These are phyloP conservation scores for Blastocystis sp. DNA, from an alignment of 352 stramenopile species.

Conservation along the genomic window DNA sequence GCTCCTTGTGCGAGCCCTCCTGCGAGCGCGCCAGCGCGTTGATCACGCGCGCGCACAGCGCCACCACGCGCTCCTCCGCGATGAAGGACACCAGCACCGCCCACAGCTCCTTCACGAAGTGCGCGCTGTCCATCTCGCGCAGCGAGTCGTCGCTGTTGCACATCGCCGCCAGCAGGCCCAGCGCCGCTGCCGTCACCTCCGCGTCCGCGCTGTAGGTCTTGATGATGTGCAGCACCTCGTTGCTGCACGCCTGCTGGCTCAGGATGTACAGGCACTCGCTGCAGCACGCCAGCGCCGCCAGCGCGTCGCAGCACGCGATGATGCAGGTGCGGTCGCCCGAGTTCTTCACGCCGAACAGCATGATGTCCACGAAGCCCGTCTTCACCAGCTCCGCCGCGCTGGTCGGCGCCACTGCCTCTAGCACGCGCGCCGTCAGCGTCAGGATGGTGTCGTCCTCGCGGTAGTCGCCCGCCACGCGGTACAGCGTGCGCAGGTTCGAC, in stretches of 20 bases:
- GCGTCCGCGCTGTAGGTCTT: conserved; percentile 16
- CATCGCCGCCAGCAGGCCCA: conserved; percentile 38
- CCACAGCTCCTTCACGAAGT: conserved; percentile 65
- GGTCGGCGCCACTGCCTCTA: conserved; percentile 4
- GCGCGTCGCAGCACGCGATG: conserved; percentile 56
- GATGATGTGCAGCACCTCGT: conserved; percentile 34
- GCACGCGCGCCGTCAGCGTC: conserved; percentile 25
- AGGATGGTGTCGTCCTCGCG: conserved; percentile 35
- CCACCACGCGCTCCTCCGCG: conserved; percentile 26
- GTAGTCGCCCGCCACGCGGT: conserved; percentile 43
- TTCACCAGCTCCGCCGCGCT: conserved; percentile 53
- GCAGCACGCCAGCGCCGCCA: conserved; percentile 27
- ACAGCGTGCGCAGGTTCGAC: conserved; percentile 29
- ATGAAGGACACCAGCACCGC: conserved; percentile 42
- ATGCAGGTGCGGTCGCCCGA: conserved; percentile 34
- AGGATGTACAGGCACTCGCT: conserved; percentile 55
- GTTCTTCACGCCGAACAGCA: conserved; percentile 38
- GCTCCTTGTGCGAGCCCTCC: conserved; percentile 25
- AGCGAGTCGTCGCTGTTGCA: conserved; percentile 39
- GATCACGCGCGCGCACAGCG: conserved; percentile 31
- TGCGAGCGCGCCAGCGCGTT: conserved; percentile 40
- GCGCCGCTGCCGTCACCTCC: conserved; percentile 30
- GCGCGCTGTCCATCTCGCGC: conserved; percentile 33
- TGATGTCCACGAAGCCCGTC: conserved; percentile 55
- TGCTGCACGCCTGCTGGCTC: conserved; percentile 57